Evolutionary conservation across 1,284 basidiomycete species (phyloP).

Genomic region (Leccinum solheimii): DNA sequence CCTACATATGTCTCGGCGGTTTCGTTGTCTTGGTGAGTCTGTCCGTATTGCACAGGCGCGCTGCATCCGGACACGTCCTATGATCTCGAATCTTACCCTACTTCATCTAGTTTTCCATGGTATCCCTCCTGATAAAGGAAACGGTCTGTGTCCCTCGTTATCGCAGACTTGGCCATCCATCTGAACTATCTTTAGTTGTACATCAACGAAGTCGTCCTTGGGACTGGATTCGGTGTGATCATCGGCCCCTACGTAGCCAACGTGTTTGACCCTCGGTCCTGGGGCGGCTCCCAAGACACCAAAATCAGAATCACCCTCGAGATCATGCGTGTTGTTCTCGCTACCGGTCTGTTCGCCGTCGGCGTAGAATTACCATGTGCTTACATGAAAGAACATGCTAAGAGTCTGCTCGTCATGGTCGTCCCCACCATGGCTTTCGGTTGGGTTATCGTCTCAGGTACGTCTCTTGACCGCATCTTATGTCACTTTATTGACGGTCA

Average conservation of each 20-base stretch:
- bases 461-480: conserved; percentile 11
- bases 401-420: conserved; percentile 62
- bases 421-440: conserved; percentile 80
- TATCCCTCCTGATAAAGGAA: conserved; percentile 83
- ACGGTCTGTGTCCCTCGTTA: conserved; percentile 42
- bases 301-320: conserved; percentile 81
- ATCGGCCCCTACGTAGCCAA: conserved; percentile 75
- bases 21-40: conserved; percentile 64
- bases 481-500: not conserved
- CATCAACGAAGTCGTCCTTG: conserved; percentile 91
- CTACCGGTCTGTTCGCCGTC: conserved; percentile 69
- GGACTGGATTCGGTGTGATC: conserved; percentile 75
- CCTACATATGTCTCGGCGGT: conserved; percentile 78
- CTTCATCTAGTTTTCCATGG: conserved; percentile 66
- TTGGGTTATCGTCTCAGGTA: conserved; percentile 67
- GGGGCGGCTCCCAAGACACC: conserved; percentile 60
- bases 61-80: not conserved
- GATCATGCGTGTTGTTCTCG: conserved; percentile 69
- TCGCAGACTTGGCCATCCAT: not conserved
- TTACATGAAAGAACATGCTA: conserved; percentile 64
- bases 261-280: conserved; percentile 79
- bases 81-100: conserved; percentile 3
- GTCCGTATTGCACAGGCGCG: not conserved
- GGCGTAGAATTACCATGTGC: conserved; percentile 70
- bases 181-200: conserved; percentile 53